phyloP scores from a whole-genome alignment of 176 grass and related monocot species.

The maize (Zea mays) region Zm-B73-REFERENCE-NAM-5.0 NC_050100.1:4645501-4646000 shows the following conservation, averaged over 20 bases:
- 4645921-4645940: too few relatives aligned
- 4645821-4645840: too few relatives aligned
- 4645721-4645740: neutral
- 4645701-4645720: neutral
- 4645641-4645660: slow-evolving; percentile 17
- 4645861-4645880: too few relatives aligned
- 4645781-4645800: too few relatives aligned
- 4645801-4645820: too few relatives aligned
- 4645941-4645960: too few relatives aligned
- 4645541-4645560: neutral
- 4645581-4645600: neutral
- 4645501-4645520: slow-evolving; percentile 35
- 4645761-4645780: neutral
- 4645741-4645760: slow-evolving; percentile 7
- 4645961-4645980: too few relatives aligned
- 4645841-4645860: too few relatives aligned
- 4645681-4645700: slow-evolving; percentile 15
- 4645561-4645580: neutral
- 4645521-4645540: neutral
- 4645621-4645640: slow-evolving; percentile 2
- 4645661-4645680: slow-evolving; percentile 14
- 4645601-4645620: neutral
- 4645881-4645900: too few relatives aligned
- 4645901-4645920: too few relatives aligned
- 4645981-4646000: too few relatives aligned